Evolutionary conservation across 2,329 filamentous ascomycete species (phyloP).

Genomic region (Phaeoacremonium minimum): DNA sequence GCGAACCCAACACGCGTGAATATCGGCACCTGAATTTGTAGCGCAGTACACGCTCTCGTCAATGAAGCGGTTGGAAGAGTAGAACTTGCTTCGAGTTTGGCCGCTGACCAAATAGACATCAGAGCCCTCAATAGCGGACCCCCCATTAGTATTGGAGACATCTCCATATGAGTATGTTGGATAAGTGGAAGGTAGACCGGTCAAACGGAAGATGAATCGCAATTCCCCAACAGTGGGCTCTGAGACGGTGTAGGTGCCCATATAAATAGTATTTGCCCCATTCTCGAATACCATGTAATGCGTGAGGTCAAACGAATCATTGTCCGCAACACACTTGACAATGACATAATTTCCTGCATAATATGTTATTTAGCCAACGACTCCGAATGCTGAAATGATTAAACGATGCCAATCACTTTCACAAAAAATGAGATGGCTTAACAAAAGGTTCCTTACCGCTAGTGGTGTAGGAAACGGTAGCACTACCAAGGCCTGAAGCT

Average conservation of each 20-base stretch:
- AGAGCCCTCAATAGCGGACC: constrained; percentile 38
- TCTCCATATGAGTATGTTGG: constrained; percentile 24
- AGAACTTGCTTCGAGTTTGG: constrained; percentile 60
- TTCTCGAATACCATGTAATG: constrained; percentile 50
- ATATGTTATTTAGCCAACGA: background rate
- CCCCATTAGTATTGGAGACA: constrained; percentile 41
- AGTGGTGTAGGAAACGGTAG: constrained; percentile 35
- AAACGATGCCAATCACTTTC: constrained; percentile 5
- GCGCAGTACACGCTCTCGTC: constrained; percentile 53
- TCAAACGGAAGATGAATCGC: constrained; percentile 40
- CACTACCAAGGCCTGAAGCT: constrained; percentile 44
- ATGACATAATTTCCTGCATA: constrained; percentile 43
- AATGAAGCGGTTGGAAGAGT: constrained; percentile 56
- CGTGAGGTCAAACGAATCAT: constrained; percentile 35
- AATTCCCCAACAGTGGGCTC: constrained; percentile 43
- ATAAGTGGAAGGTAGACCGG: constrained; percentile 30
- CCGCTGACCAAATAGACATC: constrained; percentile 44
- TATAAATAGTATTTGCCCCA: constrained; percentile 42
- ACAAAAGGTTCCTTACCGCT: background rate
- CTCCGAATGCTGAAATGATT: constrained; percentile 59
- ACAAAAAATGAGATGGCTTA: background rate
- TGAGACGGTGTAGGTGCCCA: constrained; percentile 46
- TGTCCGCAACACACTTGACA: constrained; percentile 45
- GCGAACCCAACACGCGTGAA: constrained; percentile 29
- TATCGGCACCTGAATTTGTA: constrained; percentile 17